Percentiles rank a stretch among this genome's conserved stretches.
phyloP scores from a whole-genome alignment of 768 basidiomycete species.

The Agaricus subrufescens region DNA sequence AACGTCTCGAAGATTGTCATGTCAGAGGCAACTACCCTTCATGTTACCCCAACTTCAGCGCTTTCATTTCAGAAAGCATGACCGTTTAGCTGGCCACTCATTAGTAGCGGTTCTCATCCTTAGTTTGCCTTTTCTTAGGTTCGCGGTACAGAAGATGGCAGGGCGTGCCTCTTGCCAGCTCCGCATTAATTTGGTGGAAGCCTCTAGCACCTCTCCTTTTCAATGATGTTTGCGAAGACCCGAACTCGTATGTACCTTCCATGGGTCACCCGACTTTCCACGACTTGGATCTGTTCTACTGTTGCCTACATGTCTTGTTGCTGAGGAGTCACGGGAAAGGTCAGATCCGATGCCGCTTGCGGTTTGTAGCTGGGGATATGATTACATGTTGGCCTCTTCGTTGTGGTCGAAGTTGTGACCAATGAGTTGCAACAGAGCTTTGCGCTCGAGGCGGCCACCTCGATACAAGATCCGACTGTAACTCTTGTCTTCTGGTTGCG shows the following conservation, averaged over 20 bases:
- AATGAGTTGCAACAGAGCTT: constrained; percentile 10
- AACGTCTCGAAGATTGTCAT: not conserved
- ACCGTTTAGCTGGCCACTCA: not conserved
- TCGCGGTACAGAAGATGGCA: constrained; percentile 3
- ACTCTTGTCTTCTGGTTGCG: not conserved
- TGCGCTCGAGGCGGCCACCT: constrained; percentile 9
- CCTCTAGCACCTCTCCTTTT: not conserved
- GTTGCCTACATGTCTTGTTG: not conserved
- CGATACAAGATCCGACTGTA: constrained; percentile 8
- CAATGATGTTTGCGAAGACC: constrained; percentile 9
- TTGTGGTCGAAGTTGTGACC: constrained; percentile 11
- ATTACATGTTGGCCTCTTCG: constrained; percentile 10
- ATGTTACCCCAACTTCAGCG: constrained; percentile 10
- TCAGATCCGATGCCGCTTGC: not conserved
- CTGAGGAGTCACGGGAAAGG: not conserved
- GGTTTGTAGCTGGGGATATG: not conserved
- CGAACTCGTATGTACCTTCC: not conserved
- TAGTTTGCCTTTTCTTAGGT: not conserved
- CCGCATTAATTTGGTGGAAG: constrained; percentile 3
- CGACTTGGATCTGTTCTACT: not conserved
- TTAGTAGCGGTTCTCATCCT: constrained; percentile 2
- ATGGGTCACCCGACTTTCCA: not conserved
- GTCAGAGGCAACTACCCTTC: not conserved
- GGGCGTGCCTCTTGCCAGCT: not conserved
- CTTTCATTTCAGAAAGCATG: constrained; percentile 8